These are phyloP conservation scores for Apium graveolens DNA, from an alignment of 129 eudicot species.

Conservation along the genomic window DNA sequence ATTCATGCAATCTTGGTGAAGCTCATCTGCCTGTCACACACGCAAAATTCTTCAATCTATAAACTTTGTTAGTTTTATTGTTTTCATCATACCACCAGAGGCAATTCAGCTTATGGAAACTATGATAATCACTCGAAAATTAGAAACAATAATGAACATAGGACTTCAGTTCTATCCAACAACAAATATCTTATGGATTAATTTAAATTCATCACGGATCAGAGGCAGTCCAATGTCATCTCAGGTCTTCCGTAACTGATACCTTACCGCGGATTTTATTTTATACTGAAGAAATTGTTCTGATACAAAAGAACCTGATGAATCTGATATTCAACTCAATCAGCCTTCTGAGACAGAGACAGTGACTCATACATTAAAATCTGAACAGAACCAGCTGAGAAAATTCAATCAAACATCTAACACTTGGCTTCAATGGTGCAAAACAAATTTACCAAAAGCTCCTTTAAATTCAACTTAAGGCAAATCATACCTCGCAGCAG, in stretches of 20 bases:
- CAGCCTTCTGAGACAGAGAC: slow-evolving; percentile 1
- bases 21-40: not conserved
- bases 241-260: not conserved
- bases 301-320: not conserved
- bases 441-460: slow-evolving; percentile 26
- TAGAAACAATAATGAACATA: not conserved
- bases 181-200: not conserved
- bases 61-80: not conserved
- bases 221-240: not conserved
- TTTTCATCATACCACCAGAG: not conserved
- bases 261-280: slow-evolving; percentile 3
- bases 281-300: not conserved
- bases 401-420: slow-evolving; percentile 25
- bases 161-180: slow-evolving; percentile 11
- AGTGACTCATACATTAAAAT: not conserved
- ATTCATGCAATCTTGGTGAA: slow-evolving; percentile 20
- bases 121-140: not conserved
- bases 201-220: not conserved
- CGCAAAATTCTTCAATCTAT: not conserved
- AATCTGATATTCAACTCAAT: slow-evolving; percentile 11
- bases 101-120: not conserved
- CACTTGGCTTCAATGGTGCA: slow-evolving; percentile 32
- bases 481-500: slow-evolving; percentile 38
- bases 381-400: slow-evolving; percentile 34
- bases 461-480: slow-evolving; percentile 29